Base-by-base conservation (phyloP, 805 yeast genomes). In the Candida khao-thaluensis region DNA sequence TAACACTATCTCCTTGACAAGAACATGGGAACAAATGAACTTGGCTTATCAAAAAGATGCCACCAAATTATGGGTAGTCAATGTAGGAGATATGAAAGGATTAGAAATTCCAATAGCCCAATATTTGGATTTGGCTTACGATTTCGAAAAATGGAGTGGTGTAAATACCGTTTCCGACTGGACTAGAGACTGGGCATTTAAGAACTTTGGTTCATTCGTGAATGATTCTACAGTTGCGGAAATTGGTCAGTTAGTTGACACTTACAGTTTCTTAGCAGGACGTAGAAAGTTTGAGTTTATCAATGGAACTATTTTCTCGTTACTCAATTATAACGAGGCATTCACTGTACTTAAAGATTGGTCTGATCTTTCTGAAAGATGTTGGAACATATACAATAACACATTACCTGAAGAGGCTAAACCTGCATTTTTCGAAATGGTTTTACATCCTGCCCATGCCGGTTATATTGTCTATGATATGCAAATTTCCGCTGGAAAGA, bases 1-100 rank as follows among this genome's bases (percentile, higher is more conserved):
- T 28, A 55, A 55, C 36, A 49, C 58, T 3, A 39, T 53, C 11
- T 52, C 57, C 4, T 40, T 49, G 22, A 45, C 43, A 14, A 28
- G 53, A 26, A 49, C 57, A 7, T 55, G 56, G 57, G 60, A 55
- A 37, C 60, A 55, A 28, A 45, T 55, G 43, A 42, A 52, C 32
- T 30, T 51, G 41, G 57, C 60, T 2, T 44, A 53, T 29, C 35
- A 52, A 20, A 42, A 42, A 26, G 35, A 42, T 4, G 59, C 56
- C 17, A 44, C 42, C 12, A 39, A 45, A 12, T 37, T 50, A 10
- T 55, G 60, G 60, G 45, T 55, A 16, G 54, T 55, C 10, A 55
- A 55, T 36, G 57, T 55, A 7, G 60, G 60, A 16, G 60, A 55
- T 28, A 17, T 55, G 36, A 55, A 55, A 38, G 52, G 54, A 2